Conservation (phyloP, 2,329 filamentous ascomycete genomes). For the Claviceps capensis region DNA sequence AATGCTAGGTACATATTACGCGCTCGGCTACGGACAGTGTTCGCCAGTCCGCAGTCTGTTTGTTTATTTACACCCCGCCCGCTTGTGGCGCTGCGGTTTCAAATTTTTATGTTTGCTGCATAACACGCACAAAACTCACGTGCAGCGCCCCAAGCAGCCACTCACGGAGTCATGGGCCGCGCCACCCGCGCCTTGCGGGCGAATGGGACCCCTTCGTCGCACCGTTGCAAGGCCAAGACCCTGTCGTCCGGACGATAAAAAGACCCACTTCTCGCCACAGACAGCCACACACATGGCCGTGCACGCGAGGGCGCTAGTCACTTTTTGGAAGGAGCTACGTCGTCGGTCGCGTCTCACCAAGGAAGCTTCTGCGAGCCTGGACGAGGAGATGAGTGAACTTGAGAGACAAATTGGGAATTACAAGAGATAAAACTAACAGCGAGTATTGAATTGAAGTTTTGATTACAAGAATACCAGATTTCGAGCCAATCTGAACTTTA, state of each 20-base stretch:
- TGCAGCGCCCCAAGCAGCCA: neutral
- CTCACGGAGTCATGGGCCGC: neutral
- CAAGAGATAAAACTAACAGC: too few species aligned
- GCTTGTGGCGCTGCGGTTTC: neutral
- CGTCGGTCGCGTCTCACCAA: slow-evolving; percentile 5
- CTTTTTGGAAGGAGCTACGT: neutral
- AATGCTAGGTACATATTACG: neutral
- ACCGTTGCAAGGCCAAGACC: too few species aligned
- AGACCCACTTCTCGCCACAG: neutral
- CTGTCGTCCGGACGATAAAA: slow-evolving; percentile 4
- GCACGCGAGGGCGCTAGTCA: neutral
- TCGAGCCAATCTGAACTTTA: too few species aligned
- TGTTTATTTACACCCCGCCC: neutral
- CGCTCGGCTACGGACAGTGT: too few species aligned
- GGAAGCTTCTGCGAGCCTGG: neutral
- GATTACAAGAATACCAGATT: too few species aligned
- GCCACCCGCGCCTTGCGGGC: neutral
- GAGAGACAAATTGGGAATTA: neutral
- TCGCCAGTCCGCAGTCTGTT: neutral
- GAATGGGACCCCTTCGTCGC: too few species aligned
- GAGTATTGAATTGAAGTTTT: too few species aligned
- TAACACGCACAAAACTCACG: neutral
- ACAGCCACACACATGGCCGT: neutral
- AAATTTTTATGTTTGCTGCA: neutral
- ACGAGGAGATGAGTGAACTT: neutral